Conservation (phyloP, 192 early-diverging fungal species). For the Entrophospora sp. region DNA sequence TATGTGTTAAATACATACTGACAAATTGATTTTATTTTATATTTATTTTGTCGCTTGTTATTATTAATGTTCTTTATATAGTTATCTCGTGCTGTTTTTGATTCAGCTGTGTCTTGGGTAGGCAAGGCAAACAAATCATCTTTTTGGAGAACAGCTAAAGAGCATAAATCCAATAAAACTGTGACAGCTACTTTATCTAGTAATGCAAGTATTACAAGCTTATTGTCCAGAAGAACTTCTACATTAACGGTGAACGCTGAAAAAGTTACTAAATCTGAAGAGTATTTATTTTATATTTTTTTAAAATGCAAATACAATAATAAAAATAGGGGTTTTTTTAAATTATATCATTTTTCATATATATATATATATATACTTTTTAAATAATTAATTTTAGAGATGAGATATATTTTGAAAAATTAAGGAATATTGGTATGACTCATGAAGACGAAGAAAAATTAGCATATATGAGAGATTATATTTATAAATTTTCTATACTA, state of each 20-base stretch:
- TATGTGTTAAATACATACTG: no score
- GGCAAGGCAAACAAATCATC: slow-evolving; percentile 31
- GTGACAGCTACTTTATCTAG: slow-evolving; percentile 15
- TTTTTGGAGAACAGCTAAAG: slow-evolving; percentile 45
- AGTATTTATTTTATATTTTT: slow-evolving; percentile 24
- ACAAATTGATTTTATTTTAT: no score
- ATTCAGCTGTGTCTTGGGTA: slow-evolving; percentile 50
- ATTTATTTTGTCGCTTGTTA: not conserved
- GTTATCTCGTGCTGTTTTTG: slow-evolving; percentile 48
- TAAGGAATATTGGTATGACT: slow-evolving; percentile 64
- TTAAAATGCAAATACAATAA: not conserved
- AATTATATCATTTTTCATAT: not conserved
- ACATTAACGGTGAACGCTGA: slow-evolving; percentile 17
- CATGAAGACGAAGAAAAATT: slow-evolving; percentile 69
- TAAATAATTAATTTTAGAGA: slow-evolving; percentile 33
- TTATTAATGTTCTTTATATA: not conserved
- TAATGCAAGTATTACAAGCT: not conserved
- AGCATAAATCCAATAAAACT: slow-evolving; percentile 24
- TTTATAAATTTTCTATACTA: slow-evolving; percentile 60
- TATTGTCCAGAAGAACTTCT: slow-evolving; percentile 12
- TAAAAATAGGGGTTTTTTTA: no score
- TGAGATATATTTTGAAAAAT: slow-evolving; percentile 38
- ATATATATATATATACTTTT: not conserved
- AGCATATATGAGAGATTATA: slow-evolving; percentile 62
- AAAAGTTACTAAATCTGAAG: slow-evolving; percentile 33